Evolutionary conservation across 2,329 filamentous ascomycete genomes (phyloP), one percentile per base, ranked within the genome.

Genomic region (Cordyceps tenuipes): DNA sequence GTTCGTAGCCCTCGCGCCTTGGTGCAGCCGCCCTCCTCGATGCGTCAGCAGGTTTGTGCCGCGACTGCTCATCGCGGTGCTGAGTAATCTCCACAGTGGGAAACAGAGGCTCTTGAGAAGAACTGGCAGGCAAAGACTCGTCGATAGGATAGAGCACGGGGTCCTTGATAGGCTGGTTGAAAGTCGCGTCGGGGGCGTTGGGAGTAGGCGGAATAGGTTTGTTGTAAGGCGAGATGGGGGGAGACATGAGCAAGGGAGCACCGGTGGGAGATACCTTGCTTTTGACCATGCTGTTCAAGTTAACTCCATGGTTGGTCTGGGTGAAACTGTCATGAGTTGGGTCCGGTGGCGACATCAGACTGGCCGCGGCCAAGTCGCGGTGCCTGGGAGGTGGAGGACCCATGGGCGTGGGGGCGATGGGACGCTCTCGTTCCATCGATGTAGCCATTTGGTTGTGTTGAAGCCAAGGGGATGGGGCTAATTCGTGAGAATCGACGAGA

Each of bases 331-430:
- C 82, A 53, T 76, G 77, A 39, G 76, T 69, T n/a, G 75, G 74
- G 43, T 85, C 83, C 23, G 83, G 83, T 36, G 84, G 84, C 23
- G 84, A 86, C 79, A 86, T 84, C 61, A 86, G 73, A 62, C 21
- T 78, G 64, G 82, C 80, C 63, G 79, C 75, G 57, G 78, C 66
- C 64, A 79, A 80, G 68, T 75, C 79, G 5, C 64, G 36, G 23
- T 64, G 64, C 55, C 66, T 64, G 44, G 48, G 53, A 31, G 67
- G 66, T 50, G 70, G 69, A 52, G 71, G 70, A 34, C 66, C 68
- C 62, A 64, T 60, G 58, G 70, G 70, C 60, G 63, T 59, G 61
- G 63, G 62, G 53, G 53, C 62, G 63, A 44, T 67, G 66, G 59
- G 64, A 49, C 36, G 68, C 64, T 69, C 71, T 69, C 64, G 67